Evolutionary conservation across 495 filamentous ascomycete genomes (phyloP), one percentile per base, ranked within the genome.

Genomic region (Sporormia fimetaria): DNA sequence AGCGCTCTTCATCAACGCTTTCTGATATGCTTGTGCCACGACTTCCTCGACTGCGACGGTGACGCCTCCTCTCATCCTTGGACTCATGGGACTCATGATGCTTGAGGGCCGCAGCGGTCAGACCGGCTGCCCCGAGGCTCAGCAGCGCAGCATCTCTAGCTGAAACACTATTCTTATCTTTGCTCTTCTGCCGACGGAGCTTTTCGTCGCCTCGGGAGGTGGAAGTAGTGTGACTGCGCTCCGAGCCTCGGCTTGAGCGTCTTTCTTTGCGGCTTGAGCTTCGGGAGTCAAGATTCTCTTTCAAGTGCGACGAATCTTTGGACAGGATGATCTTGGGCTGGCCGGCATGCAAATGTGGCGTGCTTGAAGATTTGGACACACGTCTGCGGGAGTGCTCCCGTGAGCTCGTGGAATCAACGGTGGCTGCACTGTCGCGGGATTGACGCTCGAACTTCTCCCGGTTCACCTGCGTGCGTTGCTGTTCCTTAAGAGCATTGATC

Each of bases 401-500:
- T 12, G 82, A 83, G 50, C 74, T 78, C 0, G 69, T 72, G 6
- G 75, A 69, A 15, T 73, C 73, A n/a, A 46, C 15, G 76, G 45
- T 41, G 16, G 47, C 49, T 14, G 44, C 54, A 0, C 81, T 81
- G 31, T 72, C 72, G 20, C 55, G 38, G 20, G 43, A 51, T 11
- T 26, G 43, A 35, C 67, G 65, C n/a, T 82, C 78, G 40, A 73
- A 78, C 35, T 73, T 76, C 43, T 42, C 50, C 20, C 61, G 66
- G 49, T 75, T 78, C 38, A 69, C 60, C 33, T 74, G 71, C 24
- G 71, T 67, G 44, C 79, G 85, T 56, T 92, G 83, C 52, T 93
- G 84, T 54, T 83, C 75, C 62, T 94, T 95, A 31, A 96, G 67
- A 21, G 83, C 83, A 37, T 84, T 85, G 32, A 98, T 68, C 57